phyloP scores from a whole-genome alignment of 2,329 filamentous ascomycete genomes.

The Trichoderma semiorbis region DNA sequence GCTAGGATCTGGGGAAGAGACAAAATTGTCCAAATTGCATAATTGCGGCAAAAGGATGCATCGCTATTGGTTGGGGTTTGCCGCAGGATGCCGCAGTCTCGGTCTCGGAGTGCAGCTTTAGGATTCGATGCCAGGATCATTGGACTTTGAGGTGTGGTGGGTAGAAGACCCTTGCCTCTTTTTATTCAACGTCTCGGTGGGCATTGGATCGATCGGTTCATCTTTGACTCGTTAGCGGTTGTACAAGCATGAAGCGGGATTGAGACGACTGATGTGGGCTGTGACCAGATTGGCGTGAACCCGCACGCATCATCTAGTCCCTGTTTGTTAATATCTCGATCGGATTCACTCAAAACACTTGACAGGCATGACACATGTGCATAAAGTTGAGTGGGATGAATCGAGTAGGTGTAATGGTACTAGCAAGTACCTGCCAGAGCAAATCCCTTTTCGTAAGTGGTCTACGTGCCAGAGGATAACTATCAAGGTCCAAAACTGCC shows the following conservation, averaged over 20 bases:
- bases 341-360: not conserved
- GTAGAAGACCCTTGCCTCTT: not conserved
- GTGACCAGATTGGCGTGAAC: not conserved
- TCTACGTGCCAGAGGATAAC: not conserved
- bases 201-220: not conserved
- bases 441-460: not conserved
- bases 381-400: not conserved
- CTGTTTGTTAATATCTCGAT: not conserved
- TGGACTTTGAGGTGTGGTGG: not conserved
- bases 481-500: not conserved
- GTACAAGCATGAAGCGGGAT: not conserved
- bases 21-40: not conserved
- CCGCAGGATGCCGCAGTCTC: slow-evolving; percentile 12
- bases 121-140: not conserved
- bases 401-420: not conserved
- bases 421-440: not conserved
- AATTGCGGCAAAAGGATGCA: slow-evolving; percentile 4
- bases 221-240: not conserved
- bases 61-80: not conserved
- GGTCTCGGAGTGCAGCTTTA: not conserved
- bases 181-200: not conserved
- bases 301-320: not conserved
- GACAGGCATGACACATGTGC: not conserved
- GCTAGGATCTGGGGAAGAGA: not conserved
- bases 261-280: not conserved